Conservation (phyloP, 2,329 filamentous ascomycete species). For the Colletotrichum eleusines region DNA sequence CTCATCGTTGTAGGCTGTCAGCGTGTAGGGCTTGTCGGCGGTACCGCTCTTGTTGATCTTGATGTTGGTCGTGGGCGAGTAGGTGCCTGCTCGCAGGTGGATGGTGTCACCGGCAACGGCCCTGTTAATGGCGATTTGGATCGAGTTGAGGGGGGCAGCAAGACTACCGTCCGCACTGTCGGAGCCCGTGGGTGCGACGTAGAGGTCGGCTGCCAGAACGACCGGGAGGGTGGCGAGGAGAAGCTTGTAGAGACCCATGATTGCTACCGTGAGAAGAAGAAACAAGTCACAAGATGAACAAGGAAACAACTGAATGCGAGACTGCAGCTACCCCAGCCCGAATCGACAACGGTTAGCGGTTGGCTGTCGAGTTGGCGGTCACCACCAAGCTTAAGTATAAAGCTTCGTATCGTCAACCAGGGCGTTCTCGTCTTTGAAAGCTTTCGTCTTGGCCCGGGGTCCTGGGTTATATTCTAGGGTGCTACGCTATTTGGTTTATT, state of each 20-base stretch:
- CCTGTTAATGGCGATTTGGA: slow-evolving; percentile 59
- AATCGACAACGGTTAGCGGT: not conserved
- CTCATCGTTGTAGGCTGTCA: slow-evolving; percentile 57
- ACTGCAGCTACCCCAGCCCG: slow-evolving; percentile 15
- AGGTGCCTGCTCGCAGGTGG: slow-evolving; percentile 52
- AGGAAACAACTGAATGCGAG: slow-evolving; percentile 18
- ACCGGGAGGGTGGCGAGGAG: slow-evolving; percentile 37
- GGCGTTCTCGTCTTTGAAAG: slow-evolving; percentile 11
- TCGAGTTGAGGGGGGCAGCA: slow-evolving; percentile 57
- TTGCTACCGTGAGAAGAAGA: not conserved
- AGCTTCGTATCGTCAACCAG: slow-evolving; percentile 17
- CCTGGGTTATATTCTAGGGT: too few species aligned
- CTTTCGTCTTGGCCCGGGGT: not conserved
- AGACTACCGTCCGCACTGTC: slow-evolving; percentile 54
- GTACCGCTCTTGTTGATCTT: slow-evolving; percentile 60
- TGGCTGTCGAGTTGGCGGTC: slow-evolving; percentile 24
- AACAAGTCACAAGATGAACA: not conserved
- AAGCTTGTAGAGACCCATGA: slow-evolving; percentile 40
- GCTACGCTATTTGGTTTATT: too few species aligned
- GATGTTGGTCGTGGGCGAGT: slow-evolving; percentile 60
- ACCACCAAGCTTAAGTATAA: slow-evolving; percentile 40
- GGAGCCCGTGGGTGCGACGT: slow-evolving; percentile 59
- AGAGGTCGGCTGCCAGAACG: slow-evolving; percentile 52
- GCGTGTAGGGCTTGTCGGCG: slow-evolving; percentile 53
- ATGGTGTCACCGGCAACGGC: slow-evolving; percentile 59